Evolutionary conservation across 352 stramenopile species (phyloP).

Genomic region (Phytophthora lateralis): DNA sequence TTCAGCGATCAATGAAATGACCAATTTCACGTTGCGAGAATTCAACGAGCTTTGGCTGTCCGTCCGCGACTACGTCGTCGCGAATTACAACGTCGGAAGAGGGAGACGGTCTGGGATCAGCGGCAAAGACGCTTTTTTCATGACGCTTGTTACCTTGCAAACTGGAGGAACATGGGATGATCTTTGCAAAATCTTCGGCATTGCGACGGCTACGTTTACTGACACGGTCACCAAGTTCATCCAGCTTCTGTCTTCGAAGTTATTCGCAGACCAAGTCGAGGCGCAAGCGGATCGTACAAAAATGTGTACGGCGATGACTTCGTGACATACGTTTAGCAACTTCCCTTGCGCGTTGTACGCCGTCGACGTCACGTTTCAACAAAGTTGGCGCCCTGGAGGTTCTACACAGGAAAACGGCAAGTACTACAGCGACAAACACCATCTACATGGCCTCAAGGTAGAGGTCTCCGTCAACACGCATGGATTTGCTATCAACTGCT

Average conservation of each 20-base stretch:
- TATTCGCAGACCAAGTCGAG: conserved; percentile 7
- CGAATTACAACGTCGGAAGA: conserved; percentile 11
- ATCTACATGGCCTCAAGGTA: conserved; percentile 8
- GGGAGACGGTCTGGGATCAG: conserved; percentile 2
- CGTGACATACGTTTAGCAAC: neutral
- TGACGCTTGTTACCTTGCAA: conserved; percentile 1
- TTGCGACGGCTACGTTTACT: neutral
- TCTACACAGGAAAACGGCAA: conserved; percentile 2
- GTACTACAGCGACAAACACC: conserved; percentile 12
- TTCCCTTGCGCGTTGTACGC: conserved; percentile 9
- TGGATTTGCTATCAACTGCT: conserved; percentile 13
- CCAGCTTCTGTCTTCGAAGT: neutral
- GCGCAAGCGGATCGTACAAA: neutral
- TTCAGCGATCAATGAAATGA: conserved; percentile 7
- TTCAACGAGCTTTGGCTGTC: conserved; percentile 12
- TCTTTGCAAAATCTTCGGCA: neutral
- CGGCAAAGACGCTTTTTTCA: conserved; percentile 7
- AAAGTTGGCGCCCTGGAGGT: conserved; percentile 7
- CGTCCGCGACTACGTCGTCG: conserved; percentile 1
- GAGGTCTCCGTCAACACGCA: conserved; percentile 4
- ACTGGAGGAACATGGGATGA: neutral
- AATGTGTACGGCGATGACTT: neutral
- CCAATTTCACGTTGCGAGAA: neutral
- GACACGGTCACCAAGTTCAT: conserved; percentile 8
- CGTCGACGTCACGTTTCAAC: conserved; percentile 15